A percentile compares a stretch with the other conserved stretches of the same genome.
phyloP scores from a whole-genome alignment of 2,329 filamentous ascomycete genomes.

The Zelopaecilomyces penicillatus region DNA sequence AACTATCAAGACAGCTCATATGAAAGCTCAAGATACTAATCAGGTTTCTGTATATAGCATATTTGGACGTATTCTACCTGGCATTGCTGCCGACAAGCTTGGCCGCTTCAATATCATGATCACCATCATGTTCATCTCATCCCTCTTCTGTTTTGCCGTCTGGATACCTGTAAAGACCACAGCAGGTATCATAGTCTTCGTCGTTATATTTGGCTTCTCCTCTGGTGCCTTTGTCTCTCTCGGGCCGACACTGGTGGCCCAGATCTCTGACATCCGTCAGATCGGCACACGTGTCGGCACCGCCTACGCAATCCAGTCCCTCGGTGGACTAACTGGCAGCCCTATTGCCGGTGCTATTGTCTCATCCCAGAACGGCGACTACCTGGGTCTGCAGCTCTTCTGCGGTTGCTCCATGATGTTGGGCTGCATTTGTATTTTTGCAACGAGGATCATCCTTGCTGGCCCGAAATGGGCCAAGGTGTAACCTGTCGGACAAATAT shows the following conservation, averaged over 20 bases:
- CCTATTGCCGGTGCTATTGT: constrained; percentile 61
- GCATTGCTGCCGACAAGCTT: constrained; percentile 36
- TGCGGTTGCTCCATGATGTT: constrained; percentile 43
- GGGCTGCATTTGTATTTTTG: constrained; percentile 19
- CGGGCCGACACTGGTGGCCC: constrained; percentile 55
- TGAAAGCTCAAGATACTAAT: too few species aligned
- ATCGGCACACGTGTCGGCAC: constrained; percentile 62
- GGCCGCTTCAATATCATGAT: constrained; percentile 43
- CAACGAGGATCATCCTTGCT: constrained; percentile 26
- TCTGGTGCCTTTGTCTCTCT: constrained; percentile 59
- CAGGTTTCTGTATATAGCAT: constrained; percentile 26
- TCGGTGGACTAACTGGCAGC: constrained; percentile 58
- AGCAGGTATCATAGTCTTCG: constrained; percentile 54
- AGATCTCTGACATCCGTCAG: constrained; percentile 61
- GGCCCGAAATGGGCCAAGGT: constrained; percentile 28
- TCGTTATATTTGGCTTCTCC: constrained; percentile 60
- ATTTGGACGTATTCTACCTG: constrained; percentile 43
- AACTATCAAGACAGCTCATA: too few species aligned
- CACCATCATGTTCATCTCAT: constrained; percentile 41
- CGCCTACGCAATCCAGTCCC: constrained; percentile 50
- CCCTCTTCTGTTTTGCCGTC: constrained; percentile 36
- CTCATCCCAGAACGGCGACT: constrained; percentile 40
- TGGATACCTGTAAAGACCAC: constrained; percentile 43
- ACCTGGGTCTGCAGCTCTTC: constrained; percentile 56
- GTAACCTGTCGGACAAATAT: constrained; percentile 10